Base-by-base conservation (phyloP, 1,139 yeast genomes). In the Sugiyamaella japonica region DNA sequence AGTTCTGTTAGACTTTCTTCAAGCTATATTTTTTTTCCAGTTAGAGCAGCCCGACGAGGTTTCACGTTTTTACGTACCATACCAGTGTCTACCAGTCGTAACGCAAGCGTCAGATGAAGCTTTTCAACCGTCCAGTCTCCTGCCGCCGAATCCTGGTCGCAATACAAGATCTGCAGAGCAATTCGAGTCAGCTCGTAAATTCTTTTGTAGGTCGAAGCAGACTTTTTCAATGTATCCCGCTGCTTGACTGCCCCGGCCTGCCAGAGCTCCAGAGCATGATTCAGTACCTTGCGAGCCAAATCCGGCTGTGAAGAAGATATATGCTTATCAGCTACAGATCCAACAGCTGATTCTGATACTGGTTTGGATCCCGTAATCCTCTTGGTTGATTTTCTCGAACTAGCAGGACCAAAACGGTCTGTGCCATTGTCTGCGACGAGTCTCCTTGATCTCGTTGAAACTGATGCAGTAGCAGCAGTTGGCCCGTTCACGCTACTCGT, bases 31-130 rank as follows among this genome's bases (percentile, higher is more conserved):
- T 15, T 16, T 16, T 8, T 15, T 16, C 12, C 38, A 38, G 51
- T 48, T 48, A 40, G 51, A 9, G 3, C 12, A 20, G 25, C 25
- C 6, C 25, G 5, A 20, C 25, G 25, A 20, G 25, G 9, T 10
- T 29, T 9, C 34, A 9, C 34, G 34, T 9, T 29, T 9, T n/a
- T 29, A 50, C 53, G n/a, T 44, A 50, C 53, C 53, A 50, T 38
- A 16, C 31, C 44, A n/a, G 20, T 25, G 20, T 50, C 53, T 15
- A 50, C 40, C 39, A 44, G 16, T 28, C 40, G 9, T 1, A 50
- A 9, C 2, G 38, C 39, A 29, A 50, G 31, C 7, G 49, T 43
- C 10, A 40, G 23, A 43, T 50, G 53, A 8, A 50, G 25, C 20
- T 50, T 50, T 17, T 50, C 45, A 7, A 44, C 23, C 10, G 17